Evolutionary conservation across 139 green algal species (phyloP).

Genomic region (Volvox reticuliferus): DNA sequence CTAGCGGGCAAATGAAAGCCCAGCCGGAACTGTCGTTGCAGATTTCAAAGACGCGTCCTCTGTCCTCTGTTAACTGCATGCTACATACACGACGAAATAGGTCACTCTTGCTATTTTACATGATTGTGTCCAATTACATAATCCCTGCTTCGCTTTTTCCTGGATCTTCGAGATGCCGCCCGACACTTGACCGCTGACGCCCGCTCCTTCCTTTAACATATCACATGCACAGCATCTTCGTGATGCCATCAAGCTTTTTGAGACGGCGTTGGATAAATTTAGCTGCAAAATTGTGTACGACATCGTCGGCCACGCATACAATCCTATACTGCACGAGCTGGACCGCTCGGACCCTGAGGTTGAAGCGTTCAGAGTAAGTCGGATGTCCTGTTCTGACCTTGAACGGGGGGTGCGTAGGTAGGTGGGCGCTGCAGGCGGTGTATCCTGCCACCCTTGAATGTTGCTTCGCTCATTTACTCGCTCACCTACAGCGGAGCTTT

Average conservation of each 20-base stretch:
- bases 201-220: not conserved
- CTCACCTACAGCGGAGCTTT: no score
- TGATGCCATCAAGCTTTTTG: not conserved
- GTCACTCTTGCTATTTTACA: no score
- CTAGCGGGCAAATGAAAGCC: no score
- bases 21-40: not conserved
- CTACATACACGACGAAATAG: no score
- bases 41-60: not conserved
- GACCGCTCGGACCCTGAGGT: not conserved
- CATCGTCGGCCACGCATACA: not conserved
- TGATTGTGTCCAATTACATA: no score
- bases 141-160: no score
- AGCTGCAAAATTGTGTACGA: not conserved
- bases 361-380: not conserved
- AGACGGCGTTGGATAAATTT: slow-evolving; percentile 4
- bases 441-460: not conserved
- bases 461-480: not conserved
- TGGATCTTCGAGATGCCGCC: no score
- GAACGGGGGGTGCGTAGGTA: not conserved
- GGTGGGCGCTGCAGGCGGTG: not conserved
- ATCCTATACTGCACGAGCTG: not conserved
- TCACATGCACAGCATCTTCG: slow-evolving; percentile 2
- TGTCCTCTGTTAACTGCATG: not conserved
- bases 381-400: not conserved
- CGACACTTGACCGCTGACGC: no score